phyloP scores from a whole-genome alignment of 2,329 filamentous ascomycete genomes.

The Ceratocystis albifundus region DNA sequence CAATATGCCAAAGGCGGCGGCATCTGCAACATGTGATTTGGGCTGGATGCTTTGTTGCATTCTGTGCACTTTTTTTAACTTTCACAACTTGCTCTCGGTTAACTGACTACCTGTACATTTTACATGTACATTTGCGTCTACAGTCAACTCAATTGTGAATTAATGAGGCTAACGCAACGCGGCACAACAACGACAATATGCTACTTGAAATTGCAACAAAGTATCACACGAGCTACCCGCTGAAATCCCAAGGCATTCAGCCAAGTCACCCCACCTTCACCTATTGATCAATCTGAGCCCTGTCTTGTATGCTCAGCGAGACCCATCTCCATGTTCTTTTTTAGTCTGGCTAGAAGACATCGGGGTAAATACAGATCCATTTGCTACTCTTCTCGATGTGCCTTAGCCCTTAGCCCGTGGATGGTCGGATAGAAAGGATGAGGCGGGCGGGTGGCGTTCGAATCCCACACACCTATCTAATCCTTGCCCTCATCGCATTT shows the following conservation, averaged over 20 bases:
- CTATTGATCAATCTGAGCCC: neutral
- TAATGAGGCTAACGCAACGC: neutral
- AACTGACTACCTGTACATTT: neutral
- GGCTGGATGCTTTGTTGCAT: neutral
- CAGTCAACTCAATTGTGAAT: neutral
- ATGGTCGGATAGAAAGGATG: neutral
- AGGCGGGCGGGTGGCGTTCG: neutral
- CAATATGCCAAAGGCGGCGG: neutral
- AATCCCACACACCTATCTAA: neutral
- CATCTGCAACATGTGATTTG: constrained; percentile 1
- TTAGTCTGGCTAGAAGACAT: too few species aligned
- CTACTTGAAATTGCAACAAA: neutral
- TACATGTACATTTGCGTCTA: neutral
- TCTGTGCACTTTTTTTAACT: too few species aligned
- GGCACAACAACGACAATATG: neutral
- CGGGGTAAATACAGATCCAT: neutral
- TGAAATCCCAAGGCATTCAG: neutral
- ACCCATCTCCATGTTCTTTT: too few species aligned
- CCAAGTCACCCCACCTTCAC: constrained; percentile 3
- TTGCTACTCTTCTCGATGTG: neutral
- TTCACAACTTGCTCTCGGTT: too few species aligned
- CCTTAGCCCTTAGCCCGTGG: neutral
- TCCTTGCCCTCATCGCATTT: too few species aligned
- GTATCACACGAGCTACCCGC: neutral
- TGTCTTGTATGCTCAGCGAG: neutral